Base-by-base conservation (phyloP, 2,329 filamentous ascomycete genomes). In the Cadophora gregata region DNA sequence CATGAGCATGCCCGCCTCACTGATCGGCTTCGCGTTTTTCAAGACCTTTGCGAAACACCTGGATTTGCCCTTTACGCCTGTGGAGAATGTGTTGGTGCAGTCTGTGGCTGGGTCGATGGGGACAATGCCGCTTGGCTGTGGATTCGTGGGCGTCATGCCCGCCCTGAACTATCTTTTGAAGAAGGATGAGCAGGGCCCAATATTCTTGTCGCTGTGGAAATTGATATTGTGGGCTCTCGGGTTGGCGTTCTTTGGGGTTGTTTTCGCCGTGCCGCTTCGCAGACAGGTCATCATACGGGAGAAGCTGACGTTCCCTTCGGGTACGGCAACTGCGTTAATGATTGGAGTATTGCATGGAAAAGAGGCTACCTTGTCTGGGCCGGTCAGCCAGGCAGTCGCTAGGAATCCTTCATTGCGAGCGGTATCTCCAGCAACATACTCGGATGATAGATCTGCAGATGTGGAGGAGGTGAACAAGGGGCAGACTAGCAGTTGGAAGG, bases 41-140 rank as follows among this genome's bases (percentile, higher is more conserved):
- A 93, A 92, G 75, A 85, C 90, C 6, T 79, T 97, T 1, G 86
- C 90, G 0, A 87, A 86, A 53, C 87, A 92, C 69, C 82, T 97
- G 33, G 84, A 86, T 31, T 88, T 91, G 63, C 94, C 94, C 0
- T 99, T 99, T 75, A 93, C 91, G 4, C 94, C 96, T 0, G 91
- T 98, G 12, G 95, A 99, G 80, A 99, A 99, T 78, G 96, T 99
- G 4, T 84, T 99, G 25, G 92, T 99, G 12, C 96, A 99, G 80
- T 97, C 93, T 0, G 96, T 99, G 4, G 95, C 96, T 1, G 95
- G 96, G 12, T 92, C 92, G 19, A 96, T 98, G 79, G 96, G 95
- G 0, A 97, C 96, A 5, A 98, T 98, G 93, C 96, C 96, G 0
- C 81, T 99, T 12, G 95, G 95, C 0, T 97, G 95, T 74, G 96